phyloP scores from a whole-genome alignment of 2,329 filamentous ascomycete species.

The Monosporascus sp. region DNA sequence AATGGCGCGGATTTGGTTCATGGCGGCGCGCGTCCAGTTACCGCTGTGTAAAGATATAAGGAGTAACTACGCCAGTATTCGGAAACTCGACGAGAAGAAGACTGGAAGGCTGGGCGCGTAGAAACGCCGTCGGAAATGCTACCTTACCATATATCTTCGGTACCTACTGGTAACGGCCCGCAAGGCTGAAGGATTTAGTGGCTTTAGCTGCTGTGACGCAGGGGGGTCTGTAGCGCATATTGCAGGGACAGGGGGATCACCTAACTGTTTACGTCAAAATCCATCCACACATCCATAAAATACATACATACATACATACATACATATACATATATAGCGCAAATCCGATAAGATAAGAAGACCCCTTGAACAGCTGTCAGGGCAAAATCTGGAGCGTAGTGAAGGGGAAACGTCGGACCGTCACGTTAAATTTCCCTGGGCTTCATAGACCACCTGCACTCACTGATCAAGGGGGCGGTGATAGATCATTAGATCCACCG shows the following conservation, averaged over 20 bases:
- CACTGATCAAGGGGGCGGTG: not conserved
- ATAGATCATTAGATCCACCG: too few species aligned
- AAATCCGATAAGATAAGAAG: not conserved
- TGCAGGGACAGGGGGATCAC: not conserved
- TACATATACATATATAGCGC: not conserved
- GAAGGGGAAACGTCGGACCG: not conserved
- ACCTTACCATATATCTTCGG: not conserved
- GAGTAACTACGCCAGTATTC: not conserved
- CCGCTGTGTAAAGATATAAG: not conserved
- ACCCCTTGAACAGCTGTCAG: not conserved
- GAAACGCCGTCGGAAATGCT: not conserved
- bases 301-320: not conserved
- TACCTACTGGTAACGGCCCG: not conserved
- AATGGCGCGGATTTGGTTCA: constrained; percentile 93
- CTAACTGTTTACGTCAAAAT: not conserved
- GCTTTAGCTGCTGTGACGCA: not conserved
- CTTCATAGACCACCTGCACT: not conserved
- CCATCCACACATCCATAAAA: not conserved
- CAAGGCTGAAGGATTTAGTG: not conserved
- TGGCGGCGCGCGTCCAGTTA: constrained; percentile 34
- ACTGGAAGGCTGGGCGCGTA: not conserved
- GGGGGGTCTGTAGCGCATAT: not conserved
- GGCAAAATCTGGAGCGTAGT: not conserved
- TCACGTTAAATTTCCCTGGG: not conserved
- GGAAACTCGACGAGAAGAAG: not conserved